A percentile compares a stretch with the other conserved stretches of the same genome.
Evolutionary conservation across 2,329 filamentous ascomycete species (phyloP).

Genomic region (Stagonosporopsis vannaccii): DNA sequence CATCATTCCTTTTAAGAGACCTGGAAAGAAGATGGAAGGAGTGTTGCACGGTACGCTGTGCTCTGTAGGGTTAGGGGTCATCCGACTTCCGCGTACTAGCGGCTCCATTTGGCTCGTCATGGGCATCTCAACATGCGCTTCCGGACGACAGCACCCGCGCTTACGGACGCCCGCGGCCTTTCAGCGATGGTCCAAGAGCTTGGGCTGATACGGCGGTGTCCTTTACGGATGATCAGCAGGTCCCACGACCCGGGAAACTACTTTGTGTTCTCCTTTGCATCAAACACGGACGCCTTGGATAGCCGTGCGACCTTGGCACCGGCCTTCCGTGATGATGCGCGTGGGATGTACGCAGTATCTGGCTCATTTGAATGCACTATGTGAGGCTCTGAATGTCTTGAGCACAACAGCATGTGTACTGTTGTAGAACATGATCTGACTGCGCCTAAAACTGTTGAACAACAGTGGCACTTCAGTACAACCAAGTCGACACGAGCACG

Average conservation of each 20-base stretch:
- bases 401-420: not conserved
- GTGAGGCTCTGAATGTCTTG: not conserved
- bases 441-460: too few species aligned
- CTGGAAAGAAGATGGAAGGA: not conserved
- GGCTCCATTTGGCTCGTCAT: constrained; percentile 13
- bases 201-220: constrained; percentile 10
- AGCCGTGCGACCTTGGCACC: constrained; percentile 11
- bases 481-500: not conserved
- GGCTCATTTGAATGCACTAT: not conserved
- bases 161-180: constrained; percentile 11
- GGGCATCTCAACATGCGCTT: constrained; percentile 11
- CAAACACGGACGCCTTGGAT: constrained; percentile 2
- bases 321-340: not conserved
- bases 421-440: not conserved
- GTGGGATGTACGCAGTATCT: not conserved
- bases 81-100: constrained; percentile 12
- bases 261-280: constrained; percentile 3
- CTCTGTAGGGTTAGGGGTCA: not conserved
- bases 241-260: constrained; percentile 9
- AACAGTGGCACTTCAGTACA: not conserved
- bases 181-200: constrained; percentile 11
- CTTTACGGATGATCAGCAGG: constrained; percentile 10
- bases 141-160: constrained; percentile 10
- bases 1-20: not conserved
- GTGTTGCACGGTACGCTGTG: not conserved